Evolutionary conservation across 306 rosid species (phyloP), one percentile per base, ranked within the genome.

Genomic region (Inga oerstediana): DNA sequence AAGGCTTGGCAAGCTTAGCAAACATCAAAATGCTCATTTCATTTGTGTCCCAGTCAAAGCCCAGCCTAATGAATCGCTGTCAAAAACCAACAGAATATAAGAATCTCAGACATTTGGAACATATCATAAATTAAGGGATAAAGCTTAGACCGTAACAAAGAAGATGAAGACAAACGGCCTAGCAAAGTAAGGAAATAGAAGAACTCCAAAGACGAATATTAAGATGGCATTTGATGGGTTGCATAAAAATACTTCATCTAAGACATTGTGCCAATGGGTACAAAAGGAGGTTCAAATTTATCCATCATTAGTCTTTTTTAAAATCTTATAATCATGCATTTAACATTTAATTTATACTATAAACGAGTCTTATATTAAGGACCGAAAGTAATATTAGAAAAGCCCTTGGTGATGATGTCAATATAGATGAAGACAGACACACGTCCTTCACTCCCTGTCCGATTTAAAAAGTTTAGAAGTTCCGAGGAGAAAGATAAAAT

Each of bases 21-120:
- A 83, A 98, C 87, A 97, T 52, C 88, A 97, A 78, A 87, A 94
- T 89, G 78, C 98, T 94, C 94, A 97, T 91, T 74, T 94, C 99
- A 75, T 86, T 88, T 81, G 99, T 91, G 83, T 97, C 97, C 99
- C 99, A 97, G 87, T 97, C 98, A 75, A 97, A 89, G 59, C 96
- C 93, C 72, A 97, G 78, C 79, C 86, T 95, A 92, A 97, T 85
- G 79, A 94, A 75, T 85, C 86, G 73, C 99, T 97, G 94, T 68
- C 62, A 86, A 81, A 86, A 48, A 64, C 72, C 81, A 59, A 85
- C 20, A 89, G 46, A 49, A 82, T 56, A 83, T 76, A 76, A 84
- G 82, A 65, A 72, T 76, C 78, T 79, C 78, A 51, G 17, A 35
- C 80, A 77, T 59, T 46, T 49, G 68, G 67, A 58, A 76, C 30